Evolutionary conservation across 164 flowering plant species (phyloP), one percentile per base, ranked within the genome.

Genomic region (Magnolia changhungtana): DNA sequence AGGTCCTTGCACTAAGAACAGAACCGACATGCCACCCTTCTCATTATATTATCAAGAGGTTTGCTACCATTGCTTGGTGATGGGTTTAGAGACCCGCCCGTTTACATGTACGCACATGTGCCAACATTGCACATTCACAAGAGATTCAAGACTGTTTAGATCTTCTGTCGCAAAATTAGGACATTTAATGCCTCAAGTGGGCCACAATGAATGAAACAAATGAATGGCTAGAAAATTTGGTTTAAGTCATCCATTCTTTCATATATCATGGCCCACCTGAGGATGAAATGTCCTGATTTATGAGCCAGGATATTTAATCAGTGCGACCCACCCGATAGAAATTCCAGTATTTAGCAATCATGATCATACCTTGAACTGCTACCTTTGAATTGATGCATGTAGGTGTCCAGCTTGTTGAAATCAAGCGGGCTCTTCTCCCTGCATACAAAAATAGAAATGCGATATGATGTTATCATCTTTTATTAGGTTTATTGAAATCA

Each of bases 321-420:
- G 8, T 20, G 4, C 11, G 2, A 10, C 7, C 11, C 8, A 66
- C 45, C 45, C 1, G 69, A 66, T 24, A 2, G 27, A 8, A 18
- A 16, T 19, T 24, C 4, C 45, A 23, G 13, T 67, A 7, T 8
- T 3, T 67, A 2, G 45, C 8, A 24, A 67, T 9, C n/a, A 9
- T 23, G 50, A 29, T 68, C 23, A 19, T 78, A 88, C 94, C 94
- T 90, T 69, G 92, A 88, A 78, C 90, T 86, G 81, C 92, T 90
- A 8, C 94, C 94, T 82, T 89, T 90, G 81, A 89, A 75, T 75
- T 88, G 91, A 72, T 90, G 94, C 77, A 89, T 88, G 80, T 83
- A 81, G 4, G 86, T 77, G 82, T 89, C 94, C n/a, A 90, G 81
- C 78, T 63, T 87, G 50, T 55, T 85, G 82, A 84, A 87, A 74